phyloP scores from a whole-genome alignment of 2,329 filamentous ascomycete species.

The Blumeriella jaapii region DNA sequence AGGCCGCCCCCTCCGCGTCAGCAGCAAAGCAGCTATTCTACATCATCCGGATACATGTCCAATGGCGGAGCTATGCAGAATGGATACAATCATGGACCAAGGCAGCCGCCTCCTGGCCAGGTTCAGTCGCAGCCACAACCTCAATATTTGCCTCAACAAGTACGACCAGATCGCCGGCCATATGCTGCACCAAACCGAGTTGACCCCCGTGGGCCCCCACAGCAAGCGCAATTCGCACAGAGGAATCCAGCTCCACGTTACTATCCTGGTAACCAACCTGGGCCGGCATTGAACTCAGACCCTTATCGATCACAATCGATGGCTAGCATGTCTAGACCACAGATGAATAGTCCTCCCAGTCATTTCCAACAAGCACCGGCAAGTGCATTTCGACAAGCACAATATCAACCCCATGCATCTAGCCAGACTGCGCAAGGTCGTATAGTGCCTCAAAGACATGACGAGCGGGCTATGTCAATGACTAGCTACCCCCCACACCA shows the following conservation, averaged over 20 bases:
- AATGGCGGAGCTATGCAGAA: slow-evolving; percentile 31
- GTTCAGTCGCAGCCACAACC: slow-evolving; percentile 37
- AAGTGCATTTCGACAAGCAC: slow-evolving; percentile 67
- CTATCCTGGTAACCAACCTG: slow-evolving; percentile 39
- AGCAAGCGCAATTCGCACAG: slow-evolving; percentile 33
- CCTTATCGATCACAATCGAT: slow-evolving; percentile 88
- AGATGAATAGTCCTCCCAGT: slow-evolving; percentile 55
- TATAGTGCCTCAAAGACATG: slow-evolving; percentile 79
- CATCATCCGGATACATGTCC: slow-evolving; percentile 16
- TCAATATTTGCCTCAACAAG: slow-evolving; percentile 48
- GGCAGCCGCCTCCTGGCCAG: slow-evolving; percentile 23
- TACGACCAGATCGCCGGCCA: slow-evolving; percentile 53
- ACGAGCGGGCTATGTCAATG: slow-evolving; percentile 94
- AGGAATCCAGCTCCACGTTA: slow-evolving; percentile 44
- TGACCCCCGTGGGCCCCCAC: slow-evolving; percentile 26
- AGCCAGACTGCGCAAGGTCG: slow-evolving; percentile 85
- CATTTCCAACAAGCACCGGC: slow-evolving; percentile 56
- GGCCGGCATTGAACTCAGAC: slow-evolving; percentile 69
- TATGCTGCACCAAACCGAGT: slow-evolving; percentile 52
- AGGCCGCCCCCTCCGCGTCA: slow-evolving; percentile 51
- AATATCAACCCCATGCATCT: slow-evolving; percentile 54
- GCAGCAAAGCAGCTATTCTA: slow-evolving; percentile 28
- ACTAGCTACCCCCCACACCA: slow-evolving; percentile 68
- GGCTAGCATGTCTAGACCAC: slow-evolving; percentile 62
- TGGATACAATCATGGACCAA: slow-evolving; percentile 40